Conservation (phyloP, 805 yeast genomes). For the Lachancea nothofagi region DNA sequence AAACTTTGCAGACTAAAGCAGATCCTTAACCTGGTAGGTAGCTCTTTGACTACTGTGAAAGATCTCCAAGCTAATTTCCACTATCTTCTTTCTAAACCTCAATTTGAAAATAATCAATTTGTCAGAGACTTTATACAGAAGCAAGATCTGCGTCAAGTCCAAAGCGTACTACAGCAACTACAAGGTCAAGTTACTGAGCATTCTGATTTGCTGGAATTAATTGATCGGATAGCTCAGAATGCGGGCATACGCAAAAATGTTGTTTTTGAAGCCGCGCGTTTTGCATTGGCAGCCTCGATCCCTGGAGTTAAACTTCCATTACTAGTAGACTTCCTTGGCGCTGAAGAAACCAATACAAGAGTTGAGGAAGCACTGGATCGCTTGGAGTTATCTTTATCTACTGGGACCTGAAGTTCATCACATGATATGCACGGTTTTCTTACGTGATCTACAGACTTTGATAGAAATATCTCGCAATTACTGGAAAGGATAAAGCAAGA, state of each 20-base stretch:
- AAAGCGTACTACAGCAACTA: constrained; percentile 17
- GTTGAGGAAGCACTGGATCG: constrained; percentile 18
- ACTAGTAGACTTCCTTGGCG: constrained; percentile 52
- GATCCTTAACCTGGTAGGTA: constrained; percentile 42
- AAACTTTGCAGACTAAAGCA: constrained; percentile 32
- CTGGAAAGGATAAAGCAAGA: not conserved
- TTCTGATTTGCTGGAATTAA: constrained; percentile 10
- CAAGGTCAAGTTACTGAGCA: constrained; percentile 4
- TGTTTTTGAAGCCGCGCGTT: constrained; percentile 55
- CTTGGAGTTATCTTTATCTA: not conserved
- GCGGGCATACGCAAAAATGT: constrained; percentile 27
- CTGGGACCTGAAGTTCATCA: no score
- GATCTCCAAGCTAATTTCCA: constrained; percentile 46
- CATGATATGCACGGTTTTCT: not conserved
- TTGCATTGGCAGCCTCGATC: constrained; percentile 61
- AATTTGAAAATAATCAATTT: constrained; percentile 18
- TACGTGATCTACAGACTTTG: not conserved
- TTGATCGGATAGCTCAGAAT: constrained; percentile 9
- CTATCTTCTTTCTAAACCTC: constrained; percentile 43
- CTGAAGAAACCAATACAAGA: constrained; percentile 31
- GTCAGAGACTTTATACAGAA: constrained; percentile 32
- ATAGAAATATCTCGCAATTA: not conserved
- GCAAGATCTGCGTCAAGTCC: constrained; percentile 12
- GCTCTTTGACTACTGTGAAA: constrained; percentile 45
- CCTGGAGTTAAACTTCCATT: constrained; percentile 66